Conservation (phyloP, 1,284 basidiomycete species). For the Gymnopus androsaceus region DNA sequence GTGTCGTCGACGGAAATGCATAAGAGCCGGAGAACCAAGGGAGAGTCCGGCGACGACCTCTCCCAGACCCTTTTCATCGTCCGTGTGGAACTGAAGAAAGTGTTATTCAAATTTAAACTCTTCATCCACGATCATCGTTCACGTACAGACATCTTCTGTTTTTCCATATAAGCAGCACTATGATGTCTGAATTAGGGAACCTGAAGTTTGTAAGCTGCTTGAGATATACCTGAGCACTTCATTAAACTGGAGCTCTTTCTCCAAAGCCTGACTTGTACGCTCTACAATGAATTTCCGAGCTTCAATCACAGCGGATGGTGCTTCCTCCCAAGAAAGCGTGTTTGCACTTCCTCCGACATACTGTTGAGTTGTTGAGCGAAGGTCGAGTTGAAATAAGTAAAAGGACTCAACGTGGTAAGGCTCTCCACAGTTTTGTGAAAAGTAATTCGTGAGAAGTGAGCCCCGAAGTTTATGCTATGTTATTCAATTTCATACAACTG, state of each 20-base stretch:
- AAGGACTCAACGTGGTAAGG: conserved; percentile 59
- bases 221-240: conserved; percentile 61
- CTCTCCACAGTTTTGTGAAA: conserved; percentile 82
- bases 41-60: conserved; percentile 73
- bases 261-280: conserved; percentile 46
- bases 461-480: conserved; percentile 70
- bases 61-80: conserved; percentile 71
- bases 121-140: conserved; percentile 13
- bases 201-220: background rate
- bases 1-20: conserved; percentile 66
- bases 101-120: conserved; percentile 4
- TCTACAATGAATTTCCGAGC: conserved; percentile 60
- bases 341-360: conserved; percentile 74
- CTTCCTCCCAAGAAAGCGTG: conserved; percentile 62
- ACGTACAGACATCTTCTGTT: conserved; percentile 77
- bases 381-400: conserved; percentile 1
- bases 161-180: conserved; percentile 77
- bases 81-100: conserved; percentile 71
- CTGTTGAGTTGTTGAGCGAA: conserved; percentile 35
- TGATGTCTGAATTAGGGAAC: background rate
- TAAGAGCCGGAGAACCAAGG: conserved; percentile 68
- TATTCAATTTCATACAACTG: conserved; percentile 1
- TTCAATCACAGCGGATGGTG: conserved; percentile 55
- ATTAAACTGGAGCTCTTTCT: conserved; percentile 52
- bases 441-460: conserved; percentile 72